phyloP scores from a whole-genome alignment of 2,329 filamentous ascomycete species.

The Lachnellula occidentalis region DNA sequence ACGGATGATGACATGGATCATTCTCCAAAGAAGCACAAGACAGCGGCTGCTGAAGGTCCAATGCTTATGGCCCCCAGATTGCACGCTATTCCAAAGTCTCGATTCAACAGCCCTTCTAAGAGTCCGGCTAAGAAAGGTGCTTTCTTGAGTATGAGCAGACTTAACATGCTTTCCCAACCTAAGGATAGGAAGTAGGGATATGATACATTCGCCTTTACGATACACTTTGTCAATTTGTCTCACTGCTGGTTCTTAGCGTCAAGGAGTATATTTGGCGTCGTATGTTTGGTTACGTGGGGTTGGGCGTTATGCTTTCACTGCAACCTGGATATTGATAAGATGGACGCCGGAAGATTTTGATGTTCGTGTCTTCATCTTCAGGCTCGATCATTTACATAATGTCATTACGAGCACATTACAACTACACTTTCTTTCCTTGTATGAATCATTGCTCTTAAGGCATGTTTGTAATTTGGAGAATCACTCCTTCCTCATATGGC shows the following conservation, averaged over 20 bases:
- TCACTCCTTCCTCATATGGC: conserved; percentile 9
- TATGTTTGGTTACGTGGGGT: conserved; percentile 1
- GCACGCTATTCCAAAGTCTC: conserved; percentile 24
- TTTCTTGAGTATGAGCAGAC: conserved; percentile 51
- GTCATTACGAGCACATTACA: neutral
- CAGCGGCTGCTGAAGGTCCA: conserved; percentile 21
- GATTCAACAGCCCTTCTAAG: conserved; percentile 23
- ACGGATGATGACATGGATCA: conserved; percentile 45
- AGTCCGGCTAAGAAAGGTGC: conserved; percentile 48
- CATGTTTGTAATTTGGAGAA: conserved; percentile 7
- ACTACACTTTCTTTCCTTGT: conserved; percentile 6
- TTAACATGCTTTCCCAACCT: conserved; percentile 56
- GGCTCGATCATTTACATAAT: neutral
- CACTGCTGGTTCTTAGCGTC: conserved; percentile 3
- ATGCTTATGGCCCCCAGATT: conserved; percentile 29
- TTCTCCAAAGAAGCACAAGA: conserved; percentile 54
- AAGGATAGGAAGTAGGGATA: conserved; percentile 46
- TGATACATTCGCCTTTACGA: neutral
- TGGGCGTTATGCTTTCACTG: conserved; percentile 4
- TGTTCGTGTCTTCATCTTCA: conserved; percentile 7
- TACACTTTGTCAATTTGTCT: conserved; percentile 4
- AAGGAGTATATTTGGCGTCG: neutral
- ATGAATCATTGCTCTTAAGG: neutral
- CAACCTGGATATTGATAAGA: conserved; percentile 10
- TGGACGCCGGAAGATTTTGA: conserved; percentile 5